These are phyloP conservation scores for Nemophila menziesii DNA, from an alignment of 257 asterid species.

Conservation along the genomic window DNA sequence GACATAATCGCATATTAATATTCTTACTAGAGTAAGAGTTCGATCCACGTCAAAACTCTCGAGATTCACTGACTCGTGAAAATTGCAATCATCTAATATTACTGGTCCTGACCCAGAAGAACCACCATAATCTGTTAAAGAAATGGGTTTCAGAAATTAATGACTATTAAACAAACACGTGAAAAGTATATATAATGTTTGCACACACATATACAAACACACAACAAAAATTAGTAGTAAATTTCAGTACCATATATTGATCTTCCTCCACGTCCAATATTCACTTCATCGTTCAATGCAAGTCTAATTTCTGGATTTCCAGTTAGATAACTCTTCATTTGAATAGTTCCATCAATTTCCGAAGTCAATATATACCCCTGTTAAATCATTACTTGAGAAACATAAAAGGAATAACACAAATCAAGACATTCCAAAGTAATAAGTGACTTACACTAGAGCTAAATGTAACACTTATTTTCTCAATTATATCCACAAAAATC, in stretches of 20 bases:
- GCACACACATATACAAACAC: not conserved
- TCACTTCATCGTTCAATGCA: constrained; percentile 89
- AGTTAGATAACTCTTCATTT: constrained; percentile 97
- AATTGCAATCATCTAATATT: constrained; percentile 93
- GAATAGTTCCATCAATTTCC: constrained; percentile 98
- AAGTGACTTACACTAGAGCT: constrained; percentile 89
- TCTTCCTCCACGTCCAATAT: constrained; percentile 66
- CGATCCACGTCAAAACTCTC: constrained; percentile 91
- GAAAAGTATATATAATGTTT: too few relatives aligned
- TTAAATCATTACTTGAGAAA: not conserved
- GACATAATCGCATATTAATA: constrained; percentile 6
- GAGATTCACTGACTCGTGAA: constrained; percentile 96
- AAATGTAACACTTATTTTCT: constrained; percentile 91
- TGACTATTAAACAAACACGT: not conserved
- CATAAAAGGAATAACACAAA: not conserved
- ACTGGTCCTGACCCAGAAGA: constrained; percentile 88
- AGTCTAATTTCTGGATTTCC: constrained; percentile 97
- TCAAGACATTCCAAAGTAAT: not conserved
- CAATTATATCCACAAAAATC: constrained; percentile 93
- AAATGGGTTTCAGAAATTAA: not conserved
- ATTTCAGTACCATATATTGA: constrained; percentile 51
- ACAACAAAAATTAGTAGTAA: constrained; percentile 1
- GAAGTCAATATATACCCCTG: constrained; percentile 85
- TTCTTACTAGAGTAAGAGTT: constrained; percentile 75
- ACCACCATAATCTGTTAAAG: constrained; percentile 63